Evolutionary conservation across 2,329 filamentous ascomycete genomes (phyloP).

Genomic region (Xylaria sp.): DNA sequence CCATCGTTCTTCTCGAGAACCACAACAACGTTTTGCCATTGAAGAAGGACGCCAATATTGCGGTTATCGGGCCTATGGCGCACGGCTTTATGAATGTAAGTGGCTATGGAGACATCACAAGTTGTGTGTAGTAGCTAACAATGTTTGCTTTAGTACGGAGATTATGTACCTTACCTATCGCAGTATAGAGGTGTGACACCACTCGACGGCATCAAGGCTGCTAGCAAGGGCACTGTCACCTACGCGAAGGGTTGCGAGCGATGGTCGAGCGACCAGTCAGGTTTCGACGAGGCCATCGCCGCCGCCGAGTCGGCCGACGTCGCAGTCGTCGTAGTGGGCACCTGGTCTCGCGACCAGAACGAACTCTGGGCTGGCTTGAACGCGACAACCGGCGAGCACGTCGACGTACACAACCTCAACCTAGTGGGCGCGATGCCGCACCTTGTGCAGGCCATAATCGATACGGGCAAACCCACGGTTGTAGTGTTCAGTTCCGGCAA

Average conservation of each 20-base stretch:
- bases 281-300: slow-evolving; percentile 73
- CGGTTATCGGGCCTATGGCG: slow-evolving; percentile 81
- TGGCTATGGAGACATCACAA: slow-evolving; percentile 24
- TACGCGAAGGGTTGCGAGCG: slow-evolving; percentile 78
- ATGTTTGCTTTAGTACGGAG: slow-evolving; percentile 66
- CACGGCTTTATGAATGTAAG: slow-evolving; percentile 75
- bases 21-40: slow-evolving; percentile 64
- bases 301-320: slow-evolving; percentile 75
- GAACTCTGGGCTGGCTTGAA: slow-evolving; percentile 78
- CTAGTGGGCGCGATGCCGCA: slow-evolving; percentile 77
- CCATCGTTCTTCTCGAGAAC: slow-evolving; percentile 70
- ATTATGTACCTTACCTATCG: slow-evolving; percentile 75
- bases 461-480: slow-evolving; percentile 73
- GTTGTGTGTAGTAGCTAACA: slow-evolving; percentile 14
- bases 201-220: slow-evolving; percentile 73
- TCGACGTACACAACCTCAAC: slow-evolving; percentile 71
- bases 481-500: slow-evolving; percentile 77
- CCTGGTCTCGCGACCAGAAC: slow-evolving; percentile 78
- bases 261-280: slow-evolving; percentile 76
- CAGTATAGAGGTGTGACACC: slow-evolving; percentile 75
- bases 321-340: slow-evolving; percentile 78
- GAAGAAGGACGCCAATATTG: slow-evolving; percentile 73
- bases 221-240: slow-evolving; percentile 68
- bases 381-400: slow-evolving; percentile 79
- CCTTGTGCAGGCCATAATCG: slow-evolving; percentile 73